Base-by-base conservation (phyloP, 169 alveolate species). In the Eimeria sp. region DNA sequence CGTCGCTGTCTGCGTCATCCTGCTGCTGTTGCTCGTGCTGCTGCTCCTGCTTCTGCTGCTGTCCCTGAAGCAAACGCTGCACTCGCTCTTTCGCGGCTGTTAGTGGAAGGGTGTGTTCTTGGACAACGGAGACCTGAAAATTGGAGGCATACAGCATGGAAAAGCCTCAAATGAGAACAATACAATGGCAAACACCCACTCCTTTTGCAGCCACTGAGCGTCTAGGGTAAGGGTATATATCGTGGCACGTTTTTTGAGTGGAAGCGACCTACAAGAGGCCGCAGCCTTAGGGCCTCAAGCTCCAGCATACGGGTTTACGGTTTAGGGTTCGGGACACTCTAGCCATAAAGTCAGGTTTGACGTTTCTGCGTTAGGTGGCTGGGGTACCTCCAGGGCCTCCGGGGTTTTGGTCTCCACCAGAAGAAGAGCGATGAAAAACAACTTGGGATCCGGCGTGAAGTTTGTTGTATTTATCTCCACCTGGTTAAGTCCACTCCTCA, bases 371-470 rank as follows among this genome's bases (percentile, higher is more conserved):
- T 25, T 67, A 34, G 40, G 82, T 54, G 82, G 4, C 43, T 72
- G 82, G 54, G 27, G 27, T 34, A 72, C 82, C 82, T 72, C 82
- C 49, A 91, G 82, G 63, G 90, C 61, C 70, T 98, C 98, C 54
- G 97, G 98, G 30, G 98, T 73, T 73, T 95, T 97, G 63, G 96
- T 95, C 70, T 97, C 97, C 57, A 97, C 97, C 47, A 98, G 95
- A 84, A 96, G 78, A 65, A 98, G 88, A 10, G 98, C 96, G 27
- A 72, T 72, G 27, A 72, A 72, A 40, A 82, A 30, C 27, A 34
- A 27, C 9, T 49, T 49, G 18, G 75, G 51, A 6, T 82, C 72
- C 27, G 65, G 73, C 73, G 67, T 45, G 75, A 49, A 57, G 82
- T 72, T 72, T 5, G 82, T 72, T 72, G 82, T 72, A 34, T 72